These are phyloP conservation scores for Paracoccidioides lutzii DNA, from an alignment of 2,329 filamentous ascomycete genomes.

Conservation along the genomic window DNA sequence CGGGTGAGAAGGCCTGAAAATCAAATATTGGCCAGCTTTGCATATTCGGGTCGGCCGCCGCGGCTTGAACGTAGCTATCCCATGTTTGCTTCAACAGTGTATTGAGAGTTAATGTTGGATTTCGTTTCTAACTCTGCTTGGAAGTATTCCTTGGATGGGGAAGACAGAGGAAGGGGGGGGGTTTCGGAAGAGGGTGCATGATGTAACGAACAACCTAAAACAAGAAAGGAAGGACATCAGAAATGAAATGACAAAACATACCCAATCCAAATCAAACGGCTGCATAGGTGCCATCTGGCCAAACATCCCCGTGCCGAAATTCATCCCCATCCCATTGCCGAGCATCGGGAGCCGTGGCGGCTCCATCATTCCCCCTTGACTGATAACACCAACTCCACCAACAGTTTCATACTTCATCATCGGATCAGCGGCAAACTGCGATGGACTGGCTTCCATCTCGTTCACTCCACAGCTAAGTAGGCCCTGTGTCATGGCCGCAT, in stretches of 20 bases:
- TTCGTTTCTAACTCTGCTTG: too few relatives aligned
- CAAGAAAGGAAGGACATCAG: neutral
- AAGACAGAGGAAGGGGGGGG: too few relatives aligned
- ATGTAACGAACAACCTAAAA: too few relatives aligned
- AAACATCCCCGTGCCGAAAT: slow-evolving; percentile 42
- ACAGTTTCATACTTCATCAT: slow-evolving; percentile 15
- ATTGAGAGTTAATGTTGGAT: too few relatives aligned
- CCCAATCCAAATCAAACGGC: slow-evolving; percentile 47
- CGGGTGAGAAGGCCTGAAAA: neutral
- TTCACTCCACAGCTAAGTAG: slow-evolving; percentile 53
- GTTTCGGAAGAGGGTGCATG: neutral
- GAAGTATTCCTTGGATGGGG: too few relatives aligned
- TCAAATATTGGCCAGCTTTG: slow-evolving; percentile 1
- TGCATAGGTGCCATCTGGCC: slow-evolving; percentile 43
- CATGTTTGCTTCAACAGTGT: slow-evolving; percentile 44
- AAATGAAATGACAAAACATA: slow-evolving; percentile 28
- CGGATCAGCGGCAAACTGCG: slow-evolving; percentile 18
- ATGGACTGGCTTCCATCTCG: slow-evolving; percentile 27
- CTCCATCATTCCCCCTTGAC: slow-evolving; percentile 17
- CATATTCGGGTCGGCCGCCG: slow-evolving; percentile 30
- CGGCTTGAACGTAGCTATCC: slow-evolving; percentile 56
- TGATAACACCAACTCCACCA: neutral
- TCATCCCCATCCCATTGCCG: slow-evolving; percentile 25
- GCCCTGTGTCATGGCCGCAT: slow-evolving; percentile 57
- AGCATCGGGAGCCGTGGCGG: slow-evolving; percentile 25